These are phyloP conservation scores for Pichia sporocuriosa DNA, from an alignment of 805 yeast genomes.

Conservation along the genomic window DNA sequence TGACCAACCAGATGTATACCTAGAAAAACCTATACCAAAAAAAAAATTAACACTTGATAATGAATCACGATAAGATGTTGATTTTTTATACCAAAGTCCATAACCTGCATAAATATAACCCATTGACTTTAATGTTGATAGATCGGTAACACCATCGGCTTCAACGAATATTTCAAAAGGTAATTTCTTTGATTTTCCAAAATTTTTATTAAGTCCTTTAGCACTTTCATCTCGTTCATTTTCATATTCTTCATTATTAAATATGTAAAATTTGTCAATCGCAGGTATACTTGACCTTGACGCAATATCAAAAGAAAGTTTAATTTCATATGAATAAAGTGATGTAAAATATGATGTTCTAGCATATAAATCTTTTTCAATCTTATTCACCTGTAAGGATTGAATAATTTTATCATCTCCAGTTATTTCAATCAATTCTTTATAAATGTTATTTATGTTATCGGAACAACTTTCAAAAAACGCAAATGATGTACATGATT, in stretches of 20 bases:
- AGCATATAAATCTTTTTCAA: not conserved
- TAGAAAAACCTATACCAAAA: slow-evolving; percentile 67
- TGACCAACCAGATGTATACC: slow-evolving; percentile 71
- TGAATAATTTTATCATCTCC: not conserved
- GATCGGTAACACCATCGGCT: not conserved
- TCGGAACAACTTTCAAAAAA: slow-evolving; percentile 4
- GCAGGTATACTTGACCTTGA: not conserved
- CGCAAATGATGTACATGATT: slow-evolving; percentile 3
- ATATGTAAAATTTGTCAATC: slow-evolving; percentile 2
- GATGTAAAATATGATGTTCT: not conserved
- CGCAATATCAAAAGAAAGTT: slow-evolving; percentile 1
- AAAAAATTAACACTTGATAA: slow-evolving; percentile 47
- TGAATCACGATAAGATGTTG: not conserved
- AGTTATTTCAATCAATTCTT: not conserved
- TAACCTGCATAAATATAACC: slow-evolving; percentile 19
- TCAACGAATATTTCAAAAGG: slow-evolving; percentile 1
- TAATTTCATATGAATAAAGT: slow-evolving; percentile 5
- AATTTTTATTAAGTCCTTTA: no score
- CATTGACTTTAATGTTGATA: not conserved
- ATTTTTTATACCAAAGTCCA: slow-evolving; percentile 52
- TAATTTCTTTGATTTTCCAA: no score
- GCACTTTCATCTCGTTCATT: not conserved
- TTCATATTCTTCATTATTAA: not conserved
- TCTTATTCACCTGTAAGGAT: not conserved
- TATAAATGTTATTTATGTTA: not conserved